Conservation (phyloP, 192 early-diverging fungal species). For the Cetraspora pellucida region DNA sequence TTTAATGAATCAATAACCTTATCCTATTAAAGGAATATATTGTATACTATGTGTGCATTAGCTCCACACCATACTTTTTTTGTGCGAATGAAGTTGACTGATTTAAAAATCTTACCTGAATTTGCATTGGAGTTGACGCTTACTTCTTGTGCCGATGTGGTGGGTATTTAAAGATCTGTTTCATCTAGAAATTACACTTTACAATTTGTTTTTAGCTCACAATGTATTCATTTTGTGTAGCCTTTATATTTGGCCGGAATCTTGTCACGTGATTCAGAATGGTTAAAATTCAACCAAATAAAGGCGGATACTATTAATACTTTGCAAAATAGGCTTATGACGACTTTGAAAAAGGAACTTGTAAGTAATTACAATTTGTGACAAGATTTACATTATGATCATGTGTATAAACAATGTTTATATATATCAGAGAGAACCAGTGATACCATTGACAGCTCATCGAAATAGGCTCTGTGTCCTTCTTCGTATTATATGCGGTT, state of each 20-base stretch:
- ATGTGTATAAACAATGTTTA: not conserved
- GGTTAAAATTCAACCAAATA: not conserved
- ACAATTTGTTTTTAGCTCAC: not conserved
- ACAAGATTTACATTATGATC: not conserved
- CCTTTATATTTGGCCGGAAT: not conserved
- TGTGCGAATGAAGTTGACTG: not conserved
- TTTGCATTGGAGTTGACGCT: slow-evolving; percentile 1
- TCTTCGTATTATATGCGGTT: slow-evolving; percentile 15
- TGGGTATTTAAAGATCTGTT: not conserved
- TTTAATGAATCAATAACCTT: not conserved
- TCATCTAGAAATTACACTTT: not conserved
- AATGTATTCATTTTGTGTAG: not conserved
- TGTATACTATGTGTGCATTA: slow-evolving; percentile 1
- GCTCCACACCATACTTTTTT: not conserved
- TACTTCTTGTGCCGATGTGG: not conserved
- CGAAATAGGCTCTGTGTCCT: slow-evolving; percentile 5
- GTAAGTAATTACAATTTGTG: not conserved
- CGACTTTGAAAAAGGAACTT: not conserved
- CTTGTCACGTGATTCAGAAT: slow-evolving; percentile 3
- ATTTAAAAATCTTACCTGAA: slow-evolving; percentile 23
- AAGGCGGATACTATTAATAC: not conserved
- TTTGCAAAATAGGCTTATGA: slow-evolving; percentile 1
- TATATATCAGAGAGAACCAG: not conserved
- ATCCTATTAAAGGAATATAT: not conserved
- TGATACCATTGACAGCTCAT: not conserved